Evolutionary conservation across 768 basidiomycete species (phyloP).

Genomic region (Suillus ampliporus): DNA sequence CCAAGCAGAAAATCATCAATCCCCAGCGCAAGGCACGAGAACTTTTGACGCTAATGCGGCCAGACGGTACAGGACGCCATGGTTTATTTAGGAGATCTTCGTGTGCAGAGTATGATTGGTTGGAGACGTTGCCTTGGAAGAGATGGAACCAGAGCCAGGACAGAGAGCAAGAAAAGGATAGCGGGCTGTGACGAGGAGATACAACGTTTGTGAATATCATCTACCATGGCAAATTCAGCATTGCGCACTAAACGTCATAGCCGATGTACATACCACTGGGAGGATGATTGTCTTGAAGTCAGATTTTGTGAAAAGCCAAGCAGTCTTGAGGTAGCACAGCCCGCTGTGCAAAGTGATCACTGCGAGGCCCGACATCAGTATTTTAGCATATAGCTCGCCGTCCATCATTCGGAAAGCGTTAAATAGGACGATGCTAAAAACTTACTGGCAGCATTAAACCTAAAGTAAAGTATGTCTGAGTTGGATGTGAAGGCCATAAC

Average conservation of each 20-base stretch:
- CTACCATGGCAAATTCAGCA: no score
- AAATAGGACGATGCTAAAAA: no score
- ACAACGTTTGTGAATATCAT: conserved; percentile 32
- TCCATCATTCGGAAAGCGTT: no score
- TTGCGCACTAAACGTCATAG: no score
- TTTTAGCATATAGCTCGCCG: no score
- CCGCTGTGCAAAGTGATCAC: no score
- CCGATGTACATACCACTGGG: conserved; percentile 44
- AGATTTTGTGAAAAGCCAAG: conserved; percentile 51
- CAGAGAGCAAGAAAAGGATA: conserved; percentile 34
- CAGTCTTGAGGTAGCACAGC: conserved; percentile 25
- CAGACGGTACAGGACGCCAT: conserved; percentile 49
- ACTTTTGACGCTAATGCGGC: conserved; percentile 42
- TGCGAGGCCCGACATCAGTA: no score
- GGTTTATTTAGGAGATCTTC: conserved; percentile 54
- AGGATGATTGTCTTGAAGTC: conserved; percentile 52
- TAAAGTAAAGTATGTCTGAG: no score
- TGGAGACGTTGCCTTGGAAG: conserved; percentile 48
- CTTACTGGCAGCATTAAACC: no score
- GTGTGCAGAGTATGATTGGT: conserved; percentile 46
- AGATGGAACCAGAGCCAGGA: conserved; percentile 53
- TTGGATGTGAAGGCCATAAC: no score
- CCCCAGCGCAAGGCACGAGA: conserved; percentile 44
- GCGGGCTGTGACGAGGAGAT: conserved; percentile 38
- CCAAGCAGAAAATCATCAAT: conserved; percentile 39